These are phyloP conservation scores for Ophiostoma piceae DNA, from an alignment of 2,329 filamentous ascomycete genomes.

Conservation along the genomic window DNA sequence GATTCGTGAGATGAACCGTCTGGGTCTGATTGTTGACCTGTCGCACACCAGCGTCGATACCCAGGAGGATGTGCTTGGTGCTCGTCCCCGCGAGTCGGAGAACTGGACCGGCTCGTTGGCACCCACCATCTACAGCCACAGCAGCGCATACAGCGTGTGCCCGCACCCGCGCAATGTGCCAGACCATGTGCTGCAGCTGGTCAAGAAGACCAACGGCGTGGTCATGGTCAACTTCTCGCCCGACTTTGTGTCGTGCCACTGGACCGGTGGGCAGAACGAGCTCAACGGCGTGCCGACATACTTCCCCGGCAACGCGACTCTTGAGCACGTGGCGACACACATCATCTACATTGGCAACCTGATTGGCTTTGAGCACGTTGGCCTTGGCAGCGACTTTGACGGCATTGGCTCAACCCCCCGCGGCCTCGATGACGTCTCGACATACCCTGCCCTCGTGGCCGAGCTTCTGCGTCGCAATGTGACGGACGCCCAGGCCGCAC, in stretches of 20 bases:
- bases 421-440: constrained; percentile 79
- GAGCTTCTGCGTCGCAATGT: constrained; percentile 70
- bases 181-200: constrained; percentile 71
- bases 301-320: constrained; percentile 62
- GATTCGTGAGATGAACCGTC: constrained; percentile 83
- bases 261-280: constrained; percentile 47
- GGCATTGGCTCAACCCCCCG: constrained; percentile 61
- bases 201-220: constrained; percentile 66
- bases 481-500: constrained; percentile 65
- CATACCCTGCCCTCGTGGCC: constrained; percentile 71
- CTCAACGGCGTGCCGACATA: constrained; percentile 57
- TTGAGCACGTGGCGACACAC: constrained; percentile 73
- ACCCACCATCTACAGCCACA: constrained; percentile 85
- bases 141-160: constrained; percentile 72
- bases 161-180: constrained; percentile 88
- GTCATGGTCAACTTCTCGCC: constrained; percentile 91
- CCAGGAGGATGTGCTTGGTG: constrained; percentile 75
- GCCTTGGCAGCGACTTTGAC: constrained; percentile 86
- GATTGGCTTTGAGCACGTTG: constrained; percentile 84
- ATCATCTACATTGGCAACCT: constrained; percentile 74
- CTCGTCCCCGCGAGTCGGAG: constrained; percentile 39
- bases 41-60: constrained; percentile 72
- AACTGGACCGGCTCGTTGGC: constrained; percentile 68
- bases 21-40: constrained; percentile 92
- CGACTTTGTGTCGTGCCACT: constrained; percentile 71